Evolutionary conservation across 2,329 filamentous ascomycete species (phyloP).

Genomic region (Aspergillus felis): DNA sequence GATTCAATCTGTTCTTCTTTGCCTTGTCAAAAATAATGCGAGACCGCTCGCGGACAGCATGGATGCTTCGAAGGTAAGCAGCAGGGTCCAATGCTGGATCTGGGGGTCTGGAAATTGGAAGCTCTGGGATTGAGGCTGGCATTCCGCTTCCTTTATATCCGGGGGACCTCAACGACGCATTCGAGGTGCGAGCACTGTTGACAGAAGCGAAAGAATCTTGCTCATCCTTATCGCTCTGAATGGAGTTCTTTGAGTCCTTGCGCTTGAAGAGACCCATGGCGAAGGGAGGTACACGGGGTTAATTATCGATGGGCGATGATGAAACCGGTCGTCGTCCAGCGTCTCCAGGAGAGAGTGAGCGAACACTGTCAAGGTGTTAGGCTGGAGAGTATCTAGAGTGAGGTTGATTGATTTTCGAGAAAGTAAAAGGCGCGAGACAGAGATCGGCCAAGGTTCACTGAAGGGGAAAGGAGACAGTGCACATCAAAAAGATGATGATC

Average conservation of each 20-base stretch:
- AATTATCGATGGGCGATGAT: slow-evolving; percentile 1
- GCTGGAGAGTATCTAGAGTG: not conserved
- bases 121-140: slow-evolving; percentile 60
- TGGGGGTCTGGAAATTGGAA: slow-evolving; percentile 77
- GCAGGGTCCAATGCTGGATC: slow-evolving; percentile 85
- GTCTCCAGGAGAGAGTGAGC: slow-evolving; percentile 4
- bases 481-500: slow-evolving; percentile 19
- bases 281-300: slow-evolving; percentile 4
- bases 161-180: slow-evolving; percentile 50
- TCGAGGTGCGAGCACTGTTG: slow-evolving; percentile 42
- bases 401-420: not conserved
- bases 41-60: slow-evolving; percentile 78
- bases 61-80: slow-evolving; percentile 84
- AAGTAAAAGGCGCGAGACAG: not conserved
- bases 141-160: slow-evolving; percentile 45
- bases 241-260: slow-evolving; percentile 41
- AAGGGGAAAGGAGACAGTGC: slow-evolving; percentile 6
- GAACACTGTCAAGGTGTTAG: not conserved
- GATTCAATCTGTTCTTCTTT: slow-evolving; percentile 69
- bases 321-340: slow-evolving; percentile 1
- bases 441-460: not conserved
- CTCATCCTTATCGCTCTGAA: slow-evolving; percentile 36
- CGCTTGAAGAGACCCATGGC: slow-evolving; percentile 46
- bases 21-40: slow-evolving; percentile 73
- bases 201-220: slow-evolving; percentile 37